Percentiles rank a stretch among this genome's conserved stretches.
phyloP scores from a whole-genome alignment of 768 basidiomycete genomes.

The Saitozyma podzolica region DNA sequence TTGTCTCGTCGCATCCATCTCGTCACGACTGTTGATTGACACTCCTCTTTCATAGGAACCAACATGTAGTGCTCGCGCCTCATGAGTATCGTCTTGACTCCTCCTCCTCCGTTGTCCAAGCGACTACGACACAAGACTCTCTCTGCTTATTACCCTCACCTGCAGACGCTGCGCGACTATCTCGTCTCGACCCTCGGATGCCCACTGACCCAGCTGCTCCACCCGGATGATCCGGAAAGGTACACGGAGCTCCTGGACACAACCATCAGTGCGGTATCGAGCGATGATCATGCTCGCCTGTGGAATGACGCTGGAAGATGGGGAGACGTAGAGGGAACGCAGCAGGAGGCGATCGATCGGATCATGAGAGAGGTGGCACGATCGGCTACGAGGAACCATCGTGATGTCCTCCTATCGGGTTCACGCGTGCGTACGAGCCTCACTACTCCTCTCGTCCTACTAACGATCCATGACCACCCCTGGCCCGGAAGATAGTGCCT shows the following conservation, averaged over 20 bases:
- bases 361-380: conserved; percentile 28
- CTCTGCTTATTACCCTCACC: conserved; percentile 40
- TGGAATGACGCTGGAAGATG: background rate
- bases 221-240: conserved; percentile 12
- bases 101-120: too few relatives aligned
- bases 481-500: background rate
- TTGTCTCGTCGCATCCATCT: too few relatives aligned
- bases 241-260: conserved; percentile 14
- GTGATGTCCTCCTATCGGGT: conserved; percentile 30
- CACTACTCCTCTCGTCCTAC: background rate
- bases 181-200: conserved; percentile 12
- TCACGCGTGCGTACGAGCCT: conserved; percentile 18
- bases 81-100: too few relatives aligned
- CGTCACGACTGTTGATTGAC: too few relatives aligned
- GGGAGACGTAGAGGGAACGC: conserved; percentile 14
- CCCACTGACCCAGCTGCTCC: conserved; percentile 3
- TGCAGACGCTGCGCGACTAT: conserved; percentile 30
- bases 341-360: conserved; percentile 42
- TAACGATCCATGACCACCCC: background rate
- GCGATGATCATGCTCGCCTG: background rate
- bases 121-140: conserved; percentile 40
- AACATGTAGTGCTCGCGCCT: too few relatives aligned
- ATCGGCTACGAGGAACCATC: conserved; percentile 7
- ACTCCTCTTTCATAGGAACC: too few relatives aligned
- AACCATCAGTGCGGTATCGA: background rate